Base-by-base conservation (phyloP, 2,329 filamentous ascomycete genomes). In the Aspergillus amoenus region DNA sequence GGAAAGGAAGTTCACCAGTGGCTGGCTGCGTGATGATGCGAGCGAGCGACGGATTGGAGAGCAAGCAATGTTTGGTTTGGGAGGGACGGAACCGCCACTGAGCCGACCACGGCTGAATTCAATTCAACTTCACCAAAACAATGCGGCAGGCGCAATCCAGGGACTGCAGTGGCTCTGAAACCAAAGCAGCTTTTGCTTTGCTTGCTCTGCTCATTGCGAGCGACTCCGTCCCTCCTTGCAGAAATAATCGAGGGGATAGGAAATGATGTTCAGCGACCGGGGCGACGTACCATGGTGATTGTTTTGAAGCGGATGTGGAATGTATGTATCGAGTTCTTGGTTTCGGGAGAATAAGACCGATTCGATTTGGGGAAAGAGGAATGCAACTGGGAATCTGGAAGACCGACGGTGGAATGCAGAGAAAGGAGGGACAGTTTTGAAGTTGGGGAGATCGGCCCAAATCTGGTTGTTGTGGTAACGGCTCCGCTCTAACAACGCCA, bases 381-480 rank as follows among this genome's bases (percentile, higher is more conserved):
- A 27, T 22, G 24, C 43, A 27, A 30, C 9, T 30, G 45, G 18
- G 45, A 47, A 17, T 32, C 45, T 41, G 34, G 27, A 30, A 45
- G 41, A 17, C 32, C 13, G 18, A 40, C 9, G 41, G 27, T 45
- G 56, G 59, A 56, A 53, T 50, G 50, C 37, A 54, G 43, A 43
- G 49, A 46, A 46, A 46, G 52, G 37, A 52, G 49, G 53, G 30
- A 52, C 17, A 40, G 48, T 32, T 40, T 47, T 47, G 32, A 56
- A 13, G 56, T 52, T 49, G 52, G 47, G 49, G 55, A 47, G 44
- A 48, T 37, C 52, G 43, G 43, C 30, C 32, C 18, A 6, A 30
- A 45, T 56, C 39, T 48, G 32, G 63, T 65, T 64, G 63, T 65
- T 65, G 63, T 64, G 61, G 63, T 62, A 65, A 65, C 63, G 37